Evolutionary conservation across 345 rosid genomes (phyloP).

Genomic region (Kandelia obovata): DNA sequence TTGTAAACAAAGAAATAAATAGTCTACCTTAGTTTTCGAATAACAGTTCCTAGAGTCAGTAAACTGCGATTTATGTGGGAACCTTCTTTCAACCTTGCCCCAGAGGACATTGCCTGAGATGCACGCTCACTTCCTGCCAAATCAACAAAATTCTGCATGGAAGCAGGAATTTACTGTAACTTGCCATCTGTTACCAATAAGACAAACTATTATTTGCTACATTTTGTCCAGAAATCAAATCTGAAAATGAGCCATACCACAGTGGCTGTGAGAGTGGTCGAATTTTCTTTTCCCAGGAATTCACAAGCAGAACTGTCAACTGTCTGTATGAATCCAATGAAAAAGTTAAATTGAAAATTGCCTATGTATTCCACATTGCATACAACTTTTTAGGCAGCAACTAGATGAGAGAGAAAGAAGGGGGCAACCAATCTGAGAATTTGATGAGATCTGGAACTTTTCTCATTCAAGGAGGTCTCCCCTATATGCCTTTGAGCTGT

Average conservation of each 20-base stretch:
- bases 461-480: slow-evolving; percentile 87
- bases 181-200: slow-evolving; percentile 3
- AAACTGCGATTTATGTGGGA: slow-evolving; percentile 97
- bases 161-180: slow-evolving; percentile 16
- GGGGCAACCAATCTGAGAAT: slow-evolving; percentile 75
- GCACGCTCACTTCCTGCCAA: slow-evolving; percentile 99
- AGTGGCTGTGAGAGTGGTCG: slow-evolving; percentile 80
- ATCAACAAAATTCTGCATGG: slow-evolving; percentile 81
- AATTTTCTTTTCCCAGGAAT: slow-evolving; percentile 87
- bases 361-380: background rate
- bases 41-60: slow-evolving; percentile 88
- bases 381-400: background rate
- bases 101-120: slow-evolving; percentile 86
- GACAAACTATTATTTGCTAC: background rate
- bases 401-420: slow-evolving; percentile 8
- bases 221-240: background rate
- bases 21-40: slow-evolving; percentile 87
- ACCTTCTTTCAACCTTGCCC: slow-evolving; percentile 91
- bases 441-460: slow-evolving; percentile 99
- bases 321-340: slow-evolving; percentile 44
- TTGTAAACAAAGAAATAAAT: background rate
- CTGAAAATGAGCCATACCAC: slow-evolving; percentile 54
- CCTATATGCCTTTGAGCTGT: slow-evolving; percentile 91
- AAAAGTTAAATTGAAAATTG: slow-evolving; percentile 6
- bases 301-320: slow-evolving; percentile 96